Percentiles rank a stretch among this genome's conserved stretches.
Conservation (phyloP, 352 stramenopile genomes). For the Pythium coloratum region DNA sequence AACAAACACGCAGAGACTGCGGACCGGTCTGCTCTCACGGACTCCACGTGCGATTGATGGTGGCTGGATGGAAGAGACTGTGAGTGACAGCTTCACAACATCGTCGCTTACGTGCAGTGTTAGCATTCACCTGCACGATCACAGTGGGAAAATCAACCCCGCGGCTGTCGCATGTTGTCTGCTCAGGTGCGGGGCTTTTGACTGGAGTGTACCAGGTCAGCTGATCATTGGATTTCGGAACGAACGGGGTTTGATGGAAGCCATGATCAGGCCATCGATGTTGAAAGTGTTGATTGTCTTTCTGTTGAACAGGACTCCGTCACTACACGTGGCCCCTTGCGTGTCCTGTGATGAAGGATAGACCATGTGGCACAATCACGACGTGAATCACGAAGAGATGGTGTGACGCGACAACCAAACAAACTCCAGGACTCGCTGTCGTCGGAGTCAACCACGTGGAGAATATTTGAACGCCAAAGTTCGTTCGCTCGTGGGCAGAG, state of each 20-base stretch:
- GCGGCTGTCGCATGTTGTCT: background rate
- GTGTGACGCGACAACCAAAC: background rate
- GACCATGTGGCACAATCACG: background rate
- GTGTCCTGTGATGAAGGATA: background rate
- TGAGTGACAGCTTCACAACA: background rate
- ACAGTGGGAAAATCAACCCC: background rate
- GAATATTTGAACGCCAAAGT: background rate
- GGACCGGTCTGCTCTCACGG: too few species aligned
- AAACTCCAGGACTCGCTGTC: background rate
- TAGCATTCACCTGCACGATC: too few species aligned
- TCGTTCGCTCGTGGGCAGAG: too few species aligned
- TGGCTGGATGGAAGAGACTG: background rate
- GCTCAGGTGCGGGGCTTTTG: background rate
- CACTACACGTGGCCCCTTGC: background rate
- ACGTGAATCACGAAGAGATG: background rate
- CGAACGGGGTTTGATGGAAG: background rate
- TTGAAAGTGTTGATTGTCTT: background rate
- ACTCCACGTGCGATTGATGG: background rate
- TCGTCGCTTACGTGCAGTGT: too few species aligned
- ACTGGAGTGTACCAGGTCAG: background rate
- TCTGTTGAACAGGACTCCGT: background rate
- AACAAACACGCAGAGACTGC: background rate
- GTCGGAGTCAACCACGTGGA: background rate
- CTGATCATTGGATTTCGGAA: background rate
- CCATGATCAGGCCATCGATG: background rate